Evolutionary conservation across 176 grass and related monocot species (phyloP), one percentile per base, ranked within the genome.

Genomic region (Dendrocalamus sinicus): DNA sequence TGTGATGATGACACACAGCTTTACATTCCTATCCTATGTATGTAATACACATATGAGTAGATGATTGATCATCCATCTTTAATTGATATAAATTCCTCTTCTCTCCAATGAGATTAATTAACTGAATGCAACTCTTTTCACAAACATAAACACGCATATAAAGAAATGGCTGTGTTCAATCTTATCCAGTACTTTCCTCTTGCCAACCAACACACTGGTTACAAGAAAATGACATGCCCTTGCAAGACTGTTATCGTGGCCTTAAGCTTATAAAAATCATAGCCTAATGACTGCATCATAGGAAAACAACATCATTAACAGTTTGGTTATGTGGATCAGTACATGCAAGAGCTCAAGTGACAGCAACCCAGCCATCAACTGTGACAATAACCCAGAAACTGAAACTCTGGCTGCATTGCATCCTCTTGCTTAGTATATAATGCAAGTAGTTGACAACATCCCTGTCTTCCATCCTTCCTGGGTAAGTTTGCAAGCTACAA

Each of bases 351-450:
- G 26, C 51, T 76, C 30, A 55, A 76, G 30, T 39, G 73, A 39
- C 73, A 76, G 73, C 17, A 57, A 57, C 30, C 51, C 73, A 79
- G 41, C 55, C 67, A 89, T 84, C 81, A 79, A 57, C 19, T 84
- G 52, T 84, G 87, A 84, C 74, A 72, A 37, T 45, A 84, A 89
- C 81, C 8, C 23, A 20, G 47, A 89, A 89, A 17, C 81, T 72
- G 87, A 84, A 57, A 79, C 55, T 66, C 74, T 72, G 57, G 3
- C 37, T 79, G 73, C 79, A 78, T 57, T 83, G 53, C 72, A 37
- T 50, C 37, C 50, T 45, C 73, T 84, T 84, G 66, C 81, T 72
- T 89, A 26, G 75, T 78, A 70, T 62, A 22, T 67, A 89, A 78
- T 89, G 87, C 67, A 84, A 79, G 87, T 84, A 79, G 75, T 48